phyloP scores from a whole-genome alignment of 2,329 filamentous ascomycete species.

The Alternaria gaisen region DNA sequence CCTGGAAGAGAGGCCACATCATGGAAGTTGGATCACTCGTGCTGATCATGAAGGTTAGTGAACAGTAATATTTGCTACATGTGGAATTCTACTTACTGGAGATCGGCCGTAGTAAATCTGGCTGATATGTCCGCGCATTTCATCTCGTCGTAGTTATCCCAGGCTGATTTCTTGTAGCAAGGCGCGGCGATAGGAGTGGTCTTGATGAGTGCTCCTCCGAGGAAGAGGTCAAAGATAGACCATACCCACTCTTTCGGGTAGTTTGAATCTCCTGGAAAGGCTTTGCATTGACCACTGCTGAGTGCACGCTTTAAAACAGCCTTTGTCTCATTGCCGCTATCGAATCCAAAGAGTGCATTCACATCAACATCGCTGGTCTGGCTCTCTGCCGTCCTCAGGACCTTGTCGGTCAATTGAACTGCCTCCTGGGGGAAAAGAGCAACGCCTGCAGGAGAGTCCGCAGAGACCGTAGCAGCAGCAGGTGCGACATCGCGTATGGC shows the following conservation, averaged over 20 bases:
- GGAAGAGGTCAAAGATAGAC: slow-evolving; percentile 26
- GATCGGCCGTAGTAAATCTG: slow-evolving; percentile 19
- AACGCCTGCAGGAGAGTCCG: slow-evolving; percentile 16
- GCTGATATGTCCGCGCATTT: slow-evolving; percentile 24
- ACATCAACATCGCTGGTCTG: slow-evolving; percentile 12
- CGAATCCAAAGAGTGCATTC: slow-evolving; percentile 44
- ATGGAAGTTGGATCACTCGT: slow-evolving; percentile 34
- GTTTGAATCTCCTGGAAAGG: slow-evolving; percentile 29
- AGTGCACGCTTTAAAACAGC: neutral
- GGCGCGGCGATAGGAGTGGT: slow-evolving; percentile 33
- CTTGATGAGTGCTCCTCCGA: slow-evolving; percentile 27
- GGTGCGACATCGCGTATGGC: slow-evolving; percentile 14
- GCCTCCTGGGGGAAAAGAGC: slow-evolving; percentile 20
- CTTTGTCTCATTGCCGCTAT: neutral
- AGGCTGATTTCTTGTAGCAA: slow-evolving; percentile 32
- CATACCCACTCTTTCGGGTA: slow-evolving; percentile 28
- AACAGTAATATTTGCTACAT: neutral
- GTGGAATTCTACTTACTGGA: slow-evolving; percentile 12
- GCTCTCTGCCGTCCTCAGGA: slow-evolving; percentile 3
- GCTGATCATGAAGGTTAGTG: slow-evolving; percentile 1
- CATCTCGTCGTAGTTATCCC: slow-evolving; percentile 16
- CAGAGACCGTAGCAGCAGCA: slow-evolving; percentile 19
- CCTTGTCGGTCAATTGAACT: slow-evolving; percentile 26
- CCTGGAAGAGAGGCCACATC: slow-evolving; percentile 38
- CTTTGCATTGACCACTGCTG: slow-evolving; percentile 27